These are phyloP conservation scores for Aspergillus melleus DNA, from an alignment of 2,329 filamentous ascomycete genomes.

Conservation along the genomic window DNA sequence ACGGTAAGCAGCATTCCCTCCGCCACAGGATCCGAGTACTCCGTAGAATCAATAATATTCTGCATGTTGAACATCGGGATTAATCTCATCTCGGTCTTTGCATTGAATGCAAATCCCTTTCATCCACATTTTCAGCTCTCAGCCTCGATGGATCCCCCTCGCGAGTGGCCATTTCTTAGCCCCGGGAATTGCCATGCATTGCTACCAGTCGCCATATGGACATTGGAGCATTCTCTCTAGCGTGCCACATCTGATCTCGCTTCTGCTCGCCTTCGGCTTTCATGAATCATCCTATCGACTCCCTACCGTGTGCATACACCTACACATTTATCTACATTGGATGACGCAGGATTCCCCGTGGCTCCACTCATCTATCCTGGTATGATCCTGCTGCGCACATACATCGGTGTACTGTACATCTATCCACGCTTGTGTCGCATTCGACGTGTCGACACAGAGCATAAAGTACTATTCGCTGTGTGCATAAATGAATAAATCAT, in stretches of 20 bases:
- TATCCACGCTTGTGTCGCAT: background rate
- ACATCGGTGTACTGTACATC: background rate
- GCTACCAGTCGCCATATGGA: background rate
- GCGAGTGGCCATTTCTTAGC: background rate
- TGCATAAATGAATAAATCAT: background rate
- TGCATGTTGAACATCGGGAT: background rate
- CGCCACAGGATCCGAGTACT: background rate
- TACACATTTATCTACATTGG: too few relatives aligned
- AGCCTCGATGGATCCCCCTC: background rate
- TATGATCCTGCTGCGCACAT: background rate
- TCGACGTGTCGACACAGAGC: background rate
- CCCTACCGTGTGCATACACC: background rate
- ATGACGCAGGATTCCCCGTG: background rate
- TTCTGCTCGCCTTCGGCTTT: background rate
- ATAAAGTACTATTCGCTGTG: background rate
- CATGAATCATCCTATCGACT: background rate
- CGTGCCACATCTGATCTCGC: background rate
- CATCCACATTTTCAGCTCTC: too few relatives aligned
- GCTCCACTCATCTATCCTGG: slow-evolving; percentile 3
- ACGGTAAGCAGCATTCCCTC: background rate
- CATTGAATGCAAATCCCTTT: background rate
- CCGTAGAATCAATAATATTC: background rate
- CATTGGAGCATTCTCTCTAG: background rate
- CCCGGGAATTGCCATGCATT: too few relatives aligned
- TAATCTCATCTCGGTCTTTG: background rate